phyloP scores from a whole-genome alignment of 768 basidiomycete genomes.

The Hydnum rufescens region DNA sequence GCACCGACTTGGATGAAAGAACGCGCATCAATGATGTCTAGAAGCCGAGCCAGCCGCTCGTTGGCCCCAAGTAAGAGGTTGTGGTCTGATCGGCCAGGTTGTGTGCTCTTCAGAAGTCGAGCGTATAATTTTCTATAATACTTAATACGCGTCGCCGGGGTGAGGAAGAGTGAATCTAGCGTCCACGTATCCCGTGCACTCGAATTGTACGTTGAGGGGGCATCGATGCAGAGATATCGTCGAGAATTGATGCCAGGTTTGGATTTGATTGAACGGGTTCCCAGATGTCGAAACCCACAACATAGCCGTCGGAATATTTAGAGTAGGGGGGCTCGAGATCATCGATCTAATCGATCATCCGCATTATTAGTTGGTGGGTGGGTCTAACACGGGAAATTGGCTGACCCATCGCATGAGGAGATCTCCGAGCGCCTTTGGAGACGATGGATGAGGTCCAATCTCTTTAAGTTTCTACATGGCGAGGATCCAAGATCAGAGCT shows the following conservation, averaged over 20 bases:
- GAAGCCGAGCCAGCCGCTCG: slow-evolving; percentile 56
- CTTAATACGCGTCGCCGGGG: slow-evolving; percentile 65
- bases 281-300: slow-evolving; percentile 67
- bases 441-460: slow-evolving; percentile 79
- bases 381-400: slow-evolving; percentile 6
- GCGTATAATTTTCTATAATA: slow-evolving; percentile 88
- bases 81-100: slow-evolving; percentile 74
- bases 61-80: slow-evolving; percentile 58
- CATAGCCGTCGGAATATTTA: slow-evolving; percentile 52
- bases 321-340: slow-evolving; percentile 79
- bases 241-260: slow-evolving; percentile 46
- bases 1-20: slow-evolving; percentile 32
- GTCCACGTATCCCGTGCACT: slow-evolving; percentile 40
- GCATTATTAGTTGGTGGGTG: background rate
- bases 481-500: background rate
- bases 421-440: slow-evolving; percentile 86
- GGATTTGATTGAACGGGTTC: slow-evolving; percentile 57
- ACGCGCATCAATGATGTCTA: slow-evolving; percentile 45
- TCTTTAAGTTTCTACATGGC: slow-evolving; percentile 67
- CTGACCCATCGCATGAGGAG: slow-evolving; percentile 93
- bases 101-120: slow-evolving; percentile 67
- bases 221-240: slow-evolving; percentile 41
- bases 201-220: slow-evolving; percentile 29
- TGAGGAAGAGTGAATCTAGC: slow-evolving; percentile 67
- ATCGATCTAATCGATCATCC: slow-evolving; percentile 42